Base-by-base conservation (phyloP, 2,329 filamentous ascomycete species). In the Sclerotinia spermophila region DNA sequence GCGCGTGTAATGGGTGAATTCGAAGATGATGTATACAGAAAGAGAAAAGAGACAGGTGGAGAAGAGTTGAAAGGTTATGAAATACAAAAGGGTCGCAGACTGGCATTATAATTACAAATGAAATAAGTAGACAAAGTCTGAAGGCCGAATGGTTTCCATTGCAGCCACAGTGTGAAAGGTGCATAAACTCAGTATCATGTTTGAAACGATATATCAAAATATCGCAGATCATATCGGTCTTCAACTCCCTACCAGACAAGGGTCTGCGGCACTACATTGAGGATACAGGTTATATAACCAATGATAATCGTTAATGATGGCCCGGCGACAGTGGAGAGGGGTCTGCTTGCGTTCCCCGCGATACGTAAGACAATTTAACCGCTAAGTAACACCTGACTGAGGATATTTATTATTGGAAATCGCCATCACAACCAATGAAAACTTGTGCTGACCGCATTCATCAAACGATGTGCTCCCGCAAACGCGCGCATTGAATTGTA, bases 1-100 rank as follows among this genome's bases (percentile, higher is more conserved):
- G 73, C 69, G 72, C 72, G 68, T 72, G 40, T 58, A 75, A 72
- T 55, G 69, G 73, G 48, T 73, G 67, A 40, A 40, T 24, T 64
- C 13, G 62, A 72, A 56, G 67, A 73, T 55, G 6, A 42, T 58
- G 59, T 61, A 55, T 58, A 68, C 62, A 62, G 21, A 33, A 60
- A 33, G 48, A 24, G 38, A 68, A 53, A 67, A 13, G 66, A 72
- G 30, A 62, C 48, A 58, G 58, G 67, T 66, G 67, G 44, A 66
- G 66, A 60, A 45, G 35, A 67, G 45, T 40, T 38, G 51, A 48
- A 33, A 67, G 42, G 55, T 27, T 64, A 72, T 24, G 30, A 30
- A 60, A 56, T 53, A 38, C 33, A 55, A 56, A 71, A 67, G 44
- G 56, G 11, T 62, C 40, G 35, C 38, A 40, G 60, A 66, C 45